Percentiles rank a stretch among this genome's conserved stretches.
These are phyloP conservation scores for Neurospora pannonica DNA, from an alignment of 495 filamentous ascomycete genomes.

Conservation along the genomic window DNA sequence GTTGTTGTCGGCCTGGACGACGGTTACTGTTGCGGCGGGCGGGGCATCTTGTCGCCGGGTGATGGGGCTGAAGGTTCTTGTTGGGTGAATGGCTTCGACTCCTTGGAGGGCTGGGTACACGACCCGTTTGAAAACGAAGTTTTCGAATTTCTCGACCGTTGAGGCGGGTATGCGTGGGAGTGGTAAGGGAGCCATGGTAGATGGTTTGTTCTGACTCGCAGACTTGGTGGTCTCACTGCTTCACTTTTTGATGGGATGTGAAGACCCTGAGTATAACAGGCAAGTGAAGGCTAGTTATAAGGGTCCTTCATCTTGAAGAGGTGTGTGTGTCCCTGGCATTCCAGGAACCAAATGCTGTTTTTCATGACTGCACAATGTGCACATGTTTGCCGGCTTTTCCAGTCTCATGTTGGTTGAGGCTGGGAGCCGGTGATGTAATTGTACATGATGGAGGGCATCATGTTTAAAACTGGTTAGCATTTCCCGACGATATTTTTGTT, in stretches of 20 bases:
- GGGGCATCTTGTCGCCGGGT: slow-evolving; percentile 2
- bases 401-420: not conserved
- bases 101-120: slow-evolving; percentile 1
- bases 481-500: not conserved
- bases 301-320: not conserved
- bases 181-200: slow-evolving; percentile 4
- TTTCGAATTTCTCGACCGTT: not conserved
- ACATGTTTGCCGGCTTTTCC: not conserved
- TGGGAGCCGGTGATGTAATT: slow-evolving; percentile 12
- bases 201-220: not conserved
- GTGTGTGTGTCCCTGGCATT: not conserved
- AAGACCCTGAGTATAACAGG: not conserved
- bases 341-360: not conserved
- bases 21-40: slow-evolving; percentile 6
- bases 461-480: not conserved
- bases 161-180: not conserved
- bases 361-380: not conserved
- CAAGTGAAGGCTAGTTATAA: not conserved
- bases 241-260: not conserved
- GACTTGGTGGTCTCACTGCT: not conserved
- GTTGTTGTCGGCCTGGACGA: not conserved
- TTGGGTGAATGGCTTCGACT: not conserved
- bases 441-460: slow-evolving; percentile 10
- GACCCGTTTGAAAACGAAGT: not conserved
- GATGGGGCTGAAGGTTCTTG: slow-evolving; percentile 1